phyloP scores from a whole-genome alignment of 2,329 filamentous ascomycete species.

The Westerdykella sp. region DNA sequence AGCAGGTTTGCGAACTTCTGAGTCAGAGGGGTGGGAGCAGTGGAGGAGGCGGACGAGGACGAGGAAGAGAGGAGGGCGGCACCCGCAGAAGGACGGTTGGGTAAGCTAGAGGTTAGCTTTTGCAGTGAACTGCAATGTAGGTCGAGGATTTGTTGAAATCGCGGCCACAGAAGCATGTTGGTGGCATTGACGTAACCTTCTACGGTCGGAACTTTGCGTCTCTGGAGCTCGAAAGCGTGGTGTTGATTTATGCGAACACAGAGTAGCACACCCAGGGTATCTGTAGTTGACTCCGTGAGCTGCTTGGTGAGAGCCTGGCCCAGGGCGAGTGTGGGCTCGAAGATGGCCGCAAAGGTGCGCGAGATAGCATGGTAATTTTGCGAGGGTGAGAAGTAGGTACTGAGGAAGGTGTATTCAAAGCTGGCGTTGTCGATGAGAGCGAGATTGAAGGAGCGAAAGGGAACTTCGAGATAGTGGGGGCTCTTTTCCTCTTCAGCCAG shows the following conservation, averaged over 20 bases:
- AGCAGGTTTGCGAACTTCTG: slow-evolving; percentile 94
- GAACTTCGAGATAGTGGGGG: slow-evolving; percentile 79
- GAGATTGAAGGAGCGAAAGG: slow-evolving; percentile 91
- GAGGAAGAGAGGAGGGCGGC: slow-evolving; percentile 39
- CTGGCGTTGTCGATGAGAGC: slow-evolving; percentile 90
- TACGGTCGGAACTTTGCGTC: slow-evolving; percentile 79
- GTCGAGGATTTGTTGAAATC: slow-evolving; percentile 91
- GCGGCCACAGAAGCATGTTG: slow-evolving; percentile 93
- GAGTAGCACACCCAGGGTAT: slow-evolving; percentile 81
- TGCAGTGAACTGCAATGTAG: slow-evolving; percentile 83
- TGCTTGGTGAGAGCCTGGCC: slow-evolving; percentile 71
- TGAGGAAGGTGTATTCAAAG: slow-evolving; percentile 90
- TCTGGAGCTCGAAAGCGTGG: slow-evolving; percentile 87
- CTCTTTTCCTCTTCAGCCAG: slow-evolving; percentile 84
- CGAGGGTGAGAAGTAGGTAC: slow-evolving; percentile 77
- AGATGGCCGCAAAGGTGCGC: slow-evolving; percentile 78
- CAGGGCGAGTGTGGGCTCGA: slow-evolving; percentile 81
- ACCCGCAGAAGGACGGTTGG: slow-evolving; percentile 29
- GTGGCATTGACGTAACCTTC: slow-evolving; percentile 92
- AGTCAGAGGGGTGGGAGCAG: slow-evolving; percentile 83
- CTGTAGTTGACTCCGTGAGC: slow-evolving; percentile 69
- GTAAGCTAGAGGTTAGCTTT: slow-evolving; percentile 44
- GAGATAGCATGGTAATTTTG: slow-evolving; percentile 71
- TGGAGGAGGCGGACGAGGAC: slow-evolving; percentile 55
- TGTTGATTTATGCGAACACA: slow-evolving; percentile 91